Evolutionary conservation across 768 basidiomycete species (phyloP), one percentile per base, ranked within the genome.

Genomic region (Mrakia gelida): DNA sequence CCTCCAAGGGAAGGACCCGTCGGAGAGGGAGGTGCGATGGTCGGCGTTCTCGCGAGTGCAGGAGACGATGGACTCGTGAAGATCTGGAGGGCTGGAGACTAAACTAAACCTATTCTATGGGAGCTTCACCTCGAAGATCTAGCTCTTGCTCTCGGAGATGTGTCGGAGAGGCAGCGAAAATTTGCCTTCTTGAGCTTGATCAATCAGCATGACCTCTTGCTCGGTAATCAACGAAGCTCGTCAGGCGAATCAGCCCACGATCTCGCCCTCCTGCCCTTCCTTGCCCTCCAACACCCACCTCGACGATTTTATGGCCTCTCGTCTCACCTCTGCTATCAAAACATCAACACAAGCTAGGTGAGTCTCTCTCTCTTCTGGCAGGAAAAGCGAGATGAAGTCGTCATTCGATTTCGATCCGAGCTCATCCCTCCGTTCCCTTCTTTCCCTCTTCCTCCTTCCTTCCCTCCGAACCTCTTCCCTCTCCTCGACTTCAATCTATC

Each of bases 31-130:
- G 52, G 26, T 16, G 32, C 38, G 45, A 54, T 26, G 38, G 34
- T 10, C 13, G 71, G 77, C 0, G 18, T 65, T 10, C 65, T 78
- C 0, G 77, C 77, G n/a, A 78, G 77, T 32, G 77, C 71, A 13
- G 77, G 77, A 15, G 77, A 99, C 82, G 96, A 98, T 83, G 92
- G 93, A 11, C 82, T 86, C 43, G 88, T 92, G 21, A 90, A 88
- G 81, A 87, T 98, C n/a, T 99, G 95, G 96, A 88, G 79, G 30
- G 75, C 67, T 15, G 67, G 21, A 45, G 67, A 70, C 32, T 18
- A 38, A 11, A 15, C 38, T 38, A 34, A 21, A 23, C 23, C 23
- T 56, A n/a, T 15, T 23, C 2, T 26, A 21, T 56, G 23, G 7
- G 23, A n/a, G 52, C 52, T 1, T 45, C 5, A 45, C 11, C 45